These are phyloP conservation scores for Thinopyrum elongatum DNA, from an alignment of 176 grass and related monocot species.

Conservation along the genomic window DNA sequence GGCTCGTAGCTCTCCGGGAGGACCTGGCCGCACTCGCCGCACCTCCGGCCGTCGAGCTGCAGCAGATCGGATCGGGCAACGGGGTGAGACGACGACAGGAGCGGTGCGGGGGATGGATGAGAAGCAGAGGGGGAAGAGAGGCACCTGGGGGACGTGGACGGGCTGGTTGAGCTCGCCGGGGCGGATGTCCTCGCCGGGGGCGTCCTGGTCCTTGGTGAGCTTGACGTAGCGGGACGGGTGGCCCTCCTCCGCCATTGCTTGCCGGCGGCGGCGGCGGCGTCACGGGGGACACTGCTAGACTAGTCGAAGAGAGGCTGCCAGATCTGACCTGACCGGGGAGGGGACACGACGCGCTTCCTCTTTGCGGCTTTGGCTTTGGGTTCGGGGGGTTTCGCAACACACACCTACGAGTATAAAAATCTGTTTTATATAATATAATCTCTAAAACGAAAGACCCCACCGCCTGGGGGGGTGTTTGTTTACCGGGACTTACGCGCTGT, in stretches of 20 bases:
- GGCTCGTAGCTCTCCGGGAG: constrained; percentile 78
- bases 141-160: constrained; percentile 77
- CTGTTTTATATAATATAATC: too few species aligned
- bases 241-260: constrained; percentile 61
- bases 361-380: background rate
- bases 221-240: constrained; percentile 83
- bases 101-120: background rate
- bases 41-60: constrained; percentile 70
- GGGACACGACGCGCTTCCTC: background rate
- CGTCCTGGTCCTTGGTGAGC: constrained; percentile 88
- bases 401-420: too few species aligned
- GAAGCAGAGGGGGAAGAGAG: background rate
- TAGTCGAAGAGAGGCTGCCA: background rate
- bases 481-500: too few species aligned
- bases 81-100: background rate
- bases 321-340: background rate
- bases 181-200: constrained; percentile 71
- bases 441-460: too few species aligned
- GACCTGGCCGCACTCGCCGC: constrained; percentile 69
- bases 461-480: too few species aligned
- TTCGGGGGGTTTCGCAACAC: background rate
- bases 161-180: constrained; percentile 95
- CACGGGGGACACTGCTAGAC: background rate
- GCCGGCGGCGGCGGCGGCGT: background rate
- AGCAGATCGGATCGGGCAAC: background rate